phyloP scores from a whole-genome alignment of 805 yeast genomes.

The Candida saitoana region DNA sequence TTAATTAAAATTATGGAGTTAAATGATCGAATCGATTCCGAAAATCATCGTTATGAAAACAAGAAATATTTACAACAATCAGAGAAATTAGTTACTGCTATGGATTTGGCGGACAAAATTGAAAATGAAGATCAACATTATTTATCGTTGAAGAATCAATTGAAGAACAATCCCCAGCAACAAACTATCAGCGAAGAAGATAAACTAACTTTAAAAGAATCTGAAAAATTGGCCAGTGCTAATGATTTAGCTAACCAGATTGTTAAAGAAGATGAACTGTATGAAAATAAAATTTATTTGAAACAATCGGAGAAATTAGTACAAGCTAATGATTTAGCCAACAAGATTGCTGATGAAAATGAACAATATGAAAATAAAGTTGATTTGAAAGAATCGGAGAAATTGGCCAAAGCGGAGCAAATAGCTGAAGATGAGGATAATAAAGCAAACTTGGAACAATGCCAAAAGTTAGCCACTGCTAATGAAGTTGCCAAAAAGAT shows the following conservation, averaged over 20 bases:
- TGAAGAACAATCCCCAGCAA: not conserved
- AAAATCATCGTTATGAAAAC: conserved; percentile 3
- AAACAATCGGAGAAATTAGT: conserved; percentile 1
- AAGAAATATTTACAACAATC: not conserved
- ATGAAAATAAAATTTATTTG: not conserved
- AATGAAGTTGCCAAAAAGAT: conserved; percentile 1
- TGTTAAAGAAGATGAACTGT: not conserved
- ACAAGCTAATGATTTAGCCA: not conserved
- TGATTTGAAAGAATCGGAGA: conserved; percentile 2
- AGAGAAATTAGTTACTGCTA: conserved; percentile 3
- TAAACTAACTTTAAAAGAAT: no score
- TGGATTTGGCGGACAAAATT: not conserved
- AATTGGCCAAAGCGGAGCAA: not conserved
- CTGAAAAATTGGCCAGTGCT: not conserved
- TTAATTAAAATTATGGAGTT: not conserved
- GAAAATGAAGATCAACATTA: not conserved
- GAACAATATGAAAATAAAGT: not conserved
- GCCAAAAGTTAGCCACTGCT: conserved; percentile 1
- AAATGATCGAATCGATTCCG: not conserved
- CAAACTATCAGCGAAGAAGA: no score
- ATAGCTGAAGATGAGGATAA: not conserved
- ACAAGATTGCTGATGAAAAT: not conserved
- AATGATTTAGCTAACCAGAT: not conserved
- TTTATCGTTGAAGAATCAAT: not conserved
- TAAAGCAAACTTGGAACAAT: not conserved